Conservation (phyloP, 1,139 yeast genomes). For the Lodderomyces pseudojiufengensis region DNA sequence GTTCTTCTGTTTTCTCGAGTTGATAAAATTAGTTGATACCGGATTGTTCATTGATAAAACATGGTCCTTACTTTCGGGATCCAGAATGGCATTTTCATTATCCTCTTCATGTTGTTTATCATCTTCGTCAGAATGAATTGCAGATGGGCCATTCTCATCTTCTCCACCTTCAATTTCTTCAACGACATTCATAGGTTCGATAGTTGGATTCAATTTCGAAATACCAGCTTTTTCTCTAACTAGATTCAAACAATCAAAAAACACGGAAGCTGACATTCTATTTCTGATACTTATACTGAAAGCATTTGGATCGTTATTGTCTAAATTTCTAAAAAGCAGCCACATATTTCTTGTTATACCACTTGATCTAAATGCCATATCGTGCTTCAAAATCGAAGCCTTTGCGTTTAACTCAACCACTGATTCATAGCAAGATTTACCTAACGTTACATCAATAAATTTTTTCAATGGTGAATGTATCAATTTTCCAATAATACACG, state of each 20-base stretch:
- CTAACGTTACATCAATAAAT: constrained; percentile 66
- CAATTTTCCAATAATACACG: constrained; percentile 76
- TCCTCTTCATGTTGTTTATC: constrained; percentile 19
- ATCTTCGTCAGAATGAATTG: constrained; percentile 15
- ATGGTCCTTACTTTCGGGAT: constrained; percentile 11
- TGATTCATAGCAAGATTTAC: constrained; percentile 64
- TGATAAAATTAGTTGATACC: no score
- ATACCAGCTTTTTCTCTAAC: constrained; percentile 84
- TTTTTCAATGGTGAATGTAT: constrained; percentile 69
- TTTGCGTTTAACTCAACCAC: constrained; percentile 69
- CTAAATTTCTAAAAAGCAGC: constrained; percentile 69
- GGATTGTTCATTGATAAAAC: constrained; percentile 31
- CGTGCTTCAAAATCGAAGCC: constrained; percentile 86
- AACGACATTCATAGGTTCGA: constrained; percentile 19
- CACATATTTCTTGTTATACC: constrained; percentile 94
- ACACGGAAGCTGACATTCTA: constrained; percentile 87
- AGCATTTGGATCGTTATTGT: constrained; percentile 36
- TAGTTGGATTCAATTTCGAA: constrained; percentile 52
- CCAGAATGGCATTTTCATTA: constrained; percentile 17
- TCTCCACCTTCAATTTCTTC: constrained; percentile 22
- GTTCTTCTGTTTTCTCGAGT: not conserved
- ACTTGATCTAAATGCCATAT: constrained; percentile 86
- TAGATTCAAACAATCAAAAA: constrained; percentile 84
- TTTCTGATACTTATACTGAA: constrained; percentile 62
- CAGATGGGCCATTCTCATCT: constrained; percentile 20